Conservation (phyloP, 257 asterid species). For the Penstemon davidsonii region DNA sequence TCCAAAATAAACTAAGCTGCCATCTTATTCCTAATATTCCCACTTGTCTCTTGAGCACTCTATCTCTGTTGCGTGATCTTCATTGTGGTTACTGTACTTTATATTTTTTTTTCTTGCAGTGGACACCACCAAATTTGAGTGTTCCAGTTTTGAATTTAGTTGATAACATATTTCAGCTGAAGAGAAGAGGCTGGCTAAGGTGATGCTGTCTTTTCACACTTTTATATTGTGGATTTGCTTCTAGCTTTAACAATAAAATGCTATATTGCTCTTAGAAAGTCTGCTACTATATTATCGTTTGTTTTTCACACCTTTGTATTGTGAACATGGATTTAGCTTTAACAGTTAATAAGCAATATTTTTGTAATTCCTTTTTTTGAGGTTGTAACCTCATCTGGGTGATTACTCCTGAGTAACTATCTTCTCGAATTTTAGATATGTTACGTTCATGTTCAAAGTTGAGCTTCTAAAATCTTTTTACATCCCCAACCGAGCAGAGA, state of each 20-base stretch:
- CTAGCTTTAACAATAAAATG: constrained; percentile 12
- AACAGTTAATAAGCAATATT: background rate
- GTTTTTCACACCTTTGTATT: background rate
- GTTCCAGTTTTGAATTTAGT: constrained; percentile 92
- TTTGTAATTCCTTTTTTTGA: too few species aligned
- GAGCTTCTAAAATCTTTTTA: background rate
- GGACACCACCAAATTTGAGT: constrained; percentile 94
- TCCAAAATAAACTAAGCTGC: background rate
- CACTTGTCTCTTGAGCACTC: constrained; percentile 12
- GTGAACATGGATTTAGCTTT: background rate
- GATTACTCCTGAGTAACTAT: background rate
- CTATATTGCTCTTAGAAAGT: constrained; percentile 21
- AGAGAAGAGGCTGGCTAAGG: constrained; percentile 99
- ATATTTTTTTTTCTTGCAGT: constrained; percentile 55
- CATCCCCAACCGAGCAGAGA: too few species aligned
- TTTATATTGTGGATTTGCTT: constrained; percentile 16
- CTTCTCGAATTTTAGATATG: background rate
- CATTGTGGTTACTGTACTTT: constrained; percentile 30
- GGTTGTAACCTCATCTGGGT: background rate
- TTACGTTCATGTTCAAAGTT: background rate
- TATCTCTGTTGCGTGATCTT: constrained; percentile 19
- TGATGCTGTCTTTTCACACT: constrained; percentile 34
- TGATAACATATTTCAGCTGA: constrained; percentile 92
- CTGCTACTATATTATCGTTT: constrained; percentile 12
- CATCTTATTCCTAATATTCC: constrained; percentile 7